These are phyloP conservation scores for Trichoderma atrobrunneum DNA, from an alignment of 2,329 filamentous ascomycete genomes.

Conservation along the genomic window DNA sequence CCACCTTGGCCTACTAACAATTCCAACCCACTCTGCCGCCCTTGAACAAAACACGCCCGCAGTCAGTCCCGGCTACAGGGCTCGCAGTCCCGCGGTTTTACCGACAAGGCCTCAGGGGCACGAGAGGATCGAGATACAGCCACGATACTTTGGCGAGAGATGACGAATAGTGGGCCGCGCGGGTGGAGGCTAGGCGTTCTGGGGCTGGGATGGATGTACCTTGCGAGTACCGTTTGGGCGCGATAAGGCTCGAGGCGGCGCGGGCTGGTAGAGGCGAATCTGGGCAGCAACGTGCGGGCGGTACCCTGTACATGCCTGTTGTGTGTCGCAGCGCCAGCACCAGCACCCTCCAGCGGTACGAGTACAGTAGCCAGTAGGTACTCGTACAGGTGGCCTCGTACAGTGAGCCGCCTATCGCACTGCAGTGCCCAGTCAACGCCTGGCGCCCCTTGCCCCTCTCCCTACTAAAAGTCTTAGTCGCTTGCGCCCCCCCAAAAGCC, in stretches of 20 bases:
- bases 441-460: conserved; percentile 8
- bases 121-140: conserved; percentile 15
- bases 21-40: conserved; percentile 1
- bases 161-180: conserved; percentile 14
- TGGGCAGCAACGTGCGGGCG: not conserved
- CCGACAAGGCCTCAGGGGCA: conserved; percentile 19
- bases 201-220: conserved; percentile 5
- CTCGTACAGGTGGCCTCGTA: not conserved
- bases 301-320: conserved; percentile 12
- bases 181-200: not conserved
- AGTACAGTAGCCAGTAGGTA: not conserved
- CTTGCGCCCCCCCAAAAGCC: conserved; percentile 15
- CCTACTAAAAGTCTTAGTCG: conserved; percentile 5
- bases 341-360: not conserved
- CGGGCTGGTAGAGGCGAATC: conserved; percentile 13
- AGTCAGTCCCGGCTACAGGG: conserved; percentile 3
- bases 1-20: conserved; percentile 17
- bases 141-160: conserved; percentile 11
- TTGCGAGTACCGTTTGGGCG: not conserved
- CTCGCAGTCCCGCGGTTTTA: conserved; percentile 14
- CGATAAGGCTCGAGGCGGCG: conserved; percentile 12
- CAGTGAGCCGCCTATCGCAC: not conserved
- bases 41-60: not conserved
- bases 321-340: not conserved
- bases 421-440: conserved; percentile 3